Evolutionary conservation across 805 yeast species (phyloP), one percentile per base, ranked within the genome.

Genomic region (Starmerella etchellsii): DNA sequence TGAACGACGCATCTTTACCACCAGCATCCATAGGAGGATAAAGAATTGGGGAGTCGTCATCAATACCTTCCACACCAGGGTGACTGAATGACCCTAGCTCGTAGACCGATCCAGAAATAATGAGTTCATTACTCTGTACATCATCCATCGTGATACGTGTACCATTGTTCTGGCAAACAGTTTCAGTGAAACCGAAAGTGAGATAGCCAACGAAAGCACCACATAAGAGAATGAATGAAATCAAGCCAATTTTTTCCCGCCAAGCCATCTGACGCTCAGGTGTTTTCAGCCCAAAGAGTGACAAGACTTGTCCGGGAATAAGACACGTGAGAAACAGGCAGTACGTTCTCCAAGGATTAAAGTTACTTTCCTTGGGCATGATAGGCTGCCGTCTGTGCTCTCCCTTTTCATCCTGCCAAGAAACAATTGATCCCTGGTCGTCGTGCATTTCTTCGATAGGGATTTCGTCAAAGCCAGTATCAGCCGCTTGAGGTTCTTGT

Each of bases 181-280:
- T 72, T 51, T 71, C 72, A 9, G 95, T 81, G 62, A 88, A 70
- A 1, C 97, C 97, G 63, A 88, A 88, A 2, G 95, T 84, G 50
- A 88, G 66, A 57, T 69, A 91, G 1, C 94, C 95, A 30, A 85
- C 80, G 39, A 80, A 58, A 0, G 82, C 74, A 41, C 91, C 96
- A 34, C 81, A 63, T 50, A 71, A 70, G 16, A 79, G 48, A 52
- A 88, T 85, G 40, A 85, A 68, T 1, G 91, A 70, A 33, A 88
- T 67, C 33, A 91, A 67, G 1, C 84, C 97, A 40, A 87, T 80
- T 56, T 88, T 88, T 56, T 91, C 98, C 55, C 98, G 72, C 98
- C 98, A 91, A 0, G 97, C 97, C 67, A 76, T 74, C 57, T 87
- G 96, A 44, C 94, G 74, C 33, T 77, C 87, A 50, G 75, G 74